phyloP scores from a whole-genome alignment of 768 basidiomycete species.

The Boletus reticulatus region DNA sequence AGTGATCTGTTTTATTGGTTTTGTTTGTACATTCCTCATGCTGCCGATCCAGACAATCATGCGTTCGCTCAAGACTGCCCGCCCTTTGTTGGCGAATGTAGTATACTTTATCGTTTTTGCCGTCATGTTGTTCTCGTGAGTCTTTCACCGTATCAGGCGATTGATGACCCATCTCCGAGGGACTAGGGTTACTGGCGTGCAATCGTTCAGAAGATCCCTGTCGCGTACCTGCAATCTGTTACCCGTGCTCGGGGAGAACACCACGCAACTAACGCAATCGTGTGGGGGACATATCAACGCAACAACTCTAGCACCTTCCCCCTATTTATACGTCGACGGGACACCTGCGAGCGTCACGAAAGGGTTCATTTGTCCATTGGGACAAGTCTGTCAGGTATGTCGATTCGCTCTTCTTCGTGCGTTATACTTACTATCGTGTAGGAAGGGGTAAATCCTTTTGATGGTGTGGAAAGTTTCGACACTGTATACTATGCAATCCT shows the following conservation, averaged over 20 bases:
- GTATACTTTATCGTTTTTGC: conserved; percentile 92
- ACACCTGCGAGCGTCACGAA: conserved; percentile 46
- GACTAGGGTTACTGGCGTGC: conserved; percentile 81
- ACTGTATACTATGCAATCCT: conserved; percentile 80
- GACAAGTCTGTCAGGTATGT: conserved; percentile 75
- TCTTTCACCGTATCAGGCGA: neutral
- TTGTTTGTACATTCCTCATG: conserved; percentile 7
- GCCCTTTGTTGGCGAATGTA: conserved; percentile 83
- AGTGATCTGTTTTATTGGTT: conserved; percentile 24
- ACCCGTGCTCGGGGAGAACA: conserved; percentile 51
- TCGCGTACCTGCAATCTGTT: conserved; percentile 60
- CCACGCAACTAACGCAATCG: conserved; percentile 49
- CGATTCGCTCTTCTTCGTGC: neutral
- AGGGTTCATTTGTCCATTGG: conserved; percentile 87
- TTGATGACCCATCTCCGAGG: neutral
- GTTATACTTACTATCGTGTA: conserved; percentile 24
- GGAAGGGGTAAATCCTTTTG: conserved; percentile 65
- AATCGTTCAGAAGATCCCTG: conserved; percentile 86
- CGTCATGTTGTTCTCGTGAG: conserved; percentile 82
- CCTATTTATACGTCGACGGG: conserved; percentile 43
- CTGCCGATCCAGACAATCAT: conserved; percentile 64
- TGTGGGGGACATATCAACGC: conserved; percentile 85
- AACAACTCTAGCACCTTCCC: conserved; percentile 42
- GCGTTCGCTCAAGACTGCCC: conserved; percentile 86
- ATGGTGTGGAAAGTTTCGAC: conserved; percentile 77